A percentile compares a stretch with the other conserved stretches of the same genome.
Evolutionary conservation across 1,284 basidiomycete genomes (phyloP).

Genomic region (Austroboletus niveus): DNA sequence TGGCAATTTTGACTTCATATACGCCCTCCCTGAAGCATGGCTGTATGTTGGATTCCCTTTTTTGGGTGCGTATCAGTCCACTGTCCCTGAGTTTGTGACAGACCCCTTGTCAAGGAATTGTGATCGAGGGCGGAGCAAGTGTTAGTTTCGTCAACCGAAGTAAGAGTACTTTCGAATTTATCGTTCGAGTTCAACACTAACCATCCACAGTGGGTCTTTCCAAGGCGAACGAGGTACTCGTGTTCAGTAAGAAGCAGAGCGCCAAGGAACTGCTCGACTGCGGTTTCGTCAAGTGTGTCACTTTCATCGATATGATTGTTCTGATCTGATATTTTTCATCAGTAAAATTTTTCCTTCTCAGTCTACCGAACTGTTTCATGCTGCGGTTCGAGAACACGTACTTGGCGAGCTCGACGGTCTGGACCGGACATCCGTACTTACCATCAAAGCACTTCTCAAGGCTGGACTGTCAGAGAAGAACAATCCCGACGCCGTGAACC

Average conservation of each 20-base stretch:
- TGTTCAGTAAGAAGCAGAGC: constrained; percentile 65
- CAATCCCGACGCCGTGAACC: constrained; percentile 59
- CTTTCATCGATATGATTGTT: not conserved
- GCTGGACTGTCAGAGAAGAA: constrained; percentile 61
- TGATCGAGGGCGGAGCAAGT: constrained; percentile 65
- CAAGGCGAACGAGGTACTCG: constrained; percentile 64
- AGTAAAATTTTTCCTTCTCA: constrained; percentile 63
- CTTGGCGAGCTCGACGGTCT: constrained; percentile 53
- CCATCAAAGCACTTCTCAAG: constrained; percentile 54
- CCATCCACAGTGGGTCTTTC: constrained; percentile 55
- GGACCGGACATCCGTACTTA: constrained; percentile 51
- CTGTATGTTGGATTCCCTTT: constrained; percentile 66
- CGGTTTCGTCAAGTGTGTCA: constrained; percentile 63
- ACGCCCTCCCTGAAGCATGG: constrained; percentile 61
- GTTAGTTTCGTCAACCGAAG: constrained; percentile 66
- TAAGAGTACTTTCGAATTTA: constrained; percentile 25
- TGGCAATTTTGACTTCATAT: constrained; percentile 74
- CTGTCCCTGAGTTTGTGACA: not conserved
- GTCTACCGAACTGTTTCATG: constrained; percentile 52
- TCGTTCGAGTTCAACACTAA: not conserved
- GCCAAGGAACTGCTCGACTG: constrained; percentile 57
- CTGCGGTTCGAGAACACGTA: constrained; percentile 46
- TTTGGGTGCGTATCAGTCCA: constrained; percentile 45
- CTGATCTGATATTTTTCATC: constrained; percentile 8
- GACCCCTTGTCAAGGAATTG: constrained; percentile 44